Base-by-base conservation (phyloP, 148 eudicot species). In the Arbutus unedo region DNA sequence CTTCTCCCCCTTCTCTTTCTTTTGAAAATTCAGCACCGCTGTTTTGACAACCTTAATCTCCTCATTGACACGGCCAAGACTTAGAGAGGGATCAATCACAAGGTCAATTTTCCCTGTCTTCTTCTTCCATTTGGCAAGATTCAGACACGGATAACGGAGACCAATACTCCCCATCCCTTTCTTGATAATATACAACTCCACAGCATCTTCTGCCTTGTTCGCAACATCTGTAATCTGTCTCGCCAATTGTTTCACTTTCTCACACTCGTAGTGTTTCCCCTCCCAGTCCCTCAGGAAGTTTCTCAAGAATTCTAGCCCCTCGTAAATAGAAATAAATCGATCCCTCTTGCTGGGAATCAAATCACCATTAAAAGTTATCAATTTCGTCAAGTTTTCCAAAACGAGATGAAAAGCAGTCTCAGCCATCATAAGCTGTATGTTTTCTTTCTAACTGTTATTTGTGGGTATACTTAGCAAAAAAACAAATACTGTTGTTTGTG, bases 201-300 rank as follows among this genome's bases (percentile, higher is more conserved):
- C 76, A 44, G 51, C 21, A 81, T 84, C 83, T 59, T 85, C 87
- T 18, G 85, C 87, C 81, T 82, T 73, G 18, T 79, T 71, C 2
- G 85, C 85, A 11, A 84, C 82, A 79, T 76, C 87, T 71, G 51
- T 38, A 8, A 87, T 87, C 19, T 76, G 87, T 6, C 82, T 59
- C 54, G 66, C 73, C 19, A 87, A 72, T 55, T 48, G 73, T 18
- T 16, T 51, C 50, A 84, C 83, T 11, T 44, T 18, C 21, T 80
- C 77, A 18, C 79, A 60, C 76, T 85, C 76, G 21, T 74, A 6
- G 0, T 50, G 80, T 73, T 74, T 82, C 62, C 81, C 80, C 74
- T 82, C 77, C 15, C 82, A 76, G 49, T 85, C 84, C 51, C 72
- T 56, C 4, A 87, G 78, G 43, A 87, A 87, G 11, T 74, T 18